A percentile compares a stretch with the other conserved stretches of the same genome.
Conservation (phyloP, 2,329 filamentous ascomycete species). For the Graphiopsis chlorocephala region DNA sequence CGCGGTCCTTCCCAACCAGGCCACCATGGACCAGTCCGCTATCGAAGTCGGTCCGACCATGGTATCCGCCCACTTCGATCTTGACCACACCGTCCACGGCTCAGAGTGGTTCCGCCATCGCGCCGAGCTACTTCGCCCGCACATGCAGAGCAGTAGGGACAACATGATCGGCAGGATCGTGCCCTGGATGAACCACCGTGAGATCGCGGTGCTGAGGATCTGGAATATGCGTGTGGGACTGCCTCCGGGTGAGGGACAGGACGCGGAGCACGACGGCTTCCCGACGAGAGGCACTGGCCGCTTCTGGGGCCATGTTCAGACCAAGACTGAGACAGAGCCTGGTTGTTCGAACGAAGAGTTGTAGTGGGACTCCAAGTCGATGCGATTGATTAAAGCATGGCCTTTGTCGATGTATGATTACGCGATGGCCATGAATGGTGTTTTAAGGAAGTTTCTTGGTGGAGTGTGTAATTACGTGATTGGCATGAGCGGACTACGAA, state of each 20-base stretch:
- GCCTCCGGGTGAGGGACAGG: constrained; percentile 34
- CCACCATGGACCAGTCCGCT: constrained; percentile 31
- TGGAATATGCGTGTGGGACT: constrained; percentile 36
- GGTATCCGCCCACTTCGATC: not conserved
- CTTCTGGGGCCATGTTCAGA: constrained; percentile 28
- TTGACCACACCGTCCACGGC: constrained; percentile 15
- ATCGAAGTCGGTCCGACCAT: constrained; percentile 26
- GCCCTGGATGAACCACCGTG: constrained; percentile 28
- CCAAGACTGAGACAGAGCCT: not conserved
- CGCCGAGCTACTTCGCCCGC: constrained; percentile 28
- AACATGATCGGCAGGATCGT: constrained; percentile 22
- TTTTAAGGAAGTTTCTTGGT: not conserved
- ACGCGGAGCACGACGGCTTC: constrained; percentile 42
- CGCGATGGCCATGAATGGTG: not conserved
- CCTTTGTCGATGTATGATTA: not conserved
- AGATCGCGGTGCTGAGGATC: constrained; percentile 30
- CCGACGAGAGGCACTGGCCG: constrained; percentile 42
- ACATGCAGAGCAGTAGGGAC: constrained; percentile 31
- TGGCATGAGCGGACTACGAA: not conserved
- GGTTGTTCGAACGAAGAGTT: not conserved
- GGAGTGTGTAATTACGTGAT: not conserved
- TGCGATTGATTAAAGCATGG: not conserved
- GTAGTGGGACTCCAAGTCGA: not conserved
- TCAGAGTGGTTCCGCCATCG: constrained; percentile 33
- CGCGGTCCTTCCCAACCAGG: constrained; percentile 40